Evolutionary conservation across 1,284 basidiomycete genomes (phyloP).

Genomic region (Cutaneotrichosporon mucoides): DNA sequence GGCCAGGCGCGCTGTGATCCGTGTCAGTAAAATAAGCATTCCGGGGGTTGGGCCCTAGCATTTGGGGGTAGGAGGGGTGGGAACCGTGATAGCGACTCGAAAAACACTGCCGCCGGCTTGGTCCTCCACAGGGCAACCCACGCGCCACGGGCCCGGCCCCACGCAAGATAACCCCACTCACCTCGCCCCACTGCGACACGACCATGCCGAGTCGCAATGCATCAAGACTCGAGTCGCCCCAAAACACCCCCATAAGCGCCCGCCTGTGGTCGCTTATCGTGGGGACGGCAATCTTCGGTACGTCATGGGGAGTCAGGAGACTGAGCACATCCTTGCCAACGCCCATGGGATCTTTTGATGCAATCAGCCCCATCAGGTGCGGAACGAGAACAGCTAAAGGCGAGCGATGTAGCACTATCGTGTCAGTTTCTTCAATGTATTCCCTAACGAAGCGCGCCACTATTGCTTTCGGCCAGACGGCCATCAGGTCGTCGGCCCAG

Average conservation of each 20-base stretch:
- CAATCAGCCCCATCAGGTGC: conserved; percentile 19
- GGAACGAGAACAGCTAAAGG: conserved; percentile 24
- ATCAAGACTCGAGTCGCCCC: conserved; percentile 16
- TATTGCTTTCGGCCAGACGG: neutral
- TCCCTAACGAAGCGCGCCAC: neutral
- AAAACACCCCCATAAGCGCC: conserved; percentile 13
- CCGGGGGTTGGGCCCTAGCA: no score
- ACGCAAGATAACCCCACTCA: neutral
- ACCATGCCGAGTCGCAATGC: conserved; percentile 18
- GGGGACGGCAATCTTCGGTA: neutral
- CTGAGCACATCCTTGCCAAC: neutral
- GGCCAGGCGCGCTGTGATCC: neutral
- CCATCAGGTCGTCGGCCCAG: neutral
- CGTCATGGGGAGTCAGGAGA: neutral
- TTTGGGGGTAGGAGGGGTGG: no score
- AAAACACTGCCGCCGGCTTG: no score
- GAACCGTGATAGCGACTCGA: no score
- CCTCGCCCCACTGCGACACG: conserved; percentile 22
- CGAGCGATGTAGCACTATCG: conserved; percentile 21
- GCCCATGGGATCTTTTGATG: neutral
- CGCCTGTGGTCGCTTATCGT: neutral
- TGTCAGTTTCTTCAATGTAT: conserved; percentile 9
- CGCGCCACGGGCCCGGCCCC: neutral
- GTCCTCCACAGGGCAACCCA: neutral
- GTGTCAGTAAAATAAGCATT: neutral